Conservation (phyloP, 768 basidiomycete genomes). For the Pisolithus orientalis region DNA sequence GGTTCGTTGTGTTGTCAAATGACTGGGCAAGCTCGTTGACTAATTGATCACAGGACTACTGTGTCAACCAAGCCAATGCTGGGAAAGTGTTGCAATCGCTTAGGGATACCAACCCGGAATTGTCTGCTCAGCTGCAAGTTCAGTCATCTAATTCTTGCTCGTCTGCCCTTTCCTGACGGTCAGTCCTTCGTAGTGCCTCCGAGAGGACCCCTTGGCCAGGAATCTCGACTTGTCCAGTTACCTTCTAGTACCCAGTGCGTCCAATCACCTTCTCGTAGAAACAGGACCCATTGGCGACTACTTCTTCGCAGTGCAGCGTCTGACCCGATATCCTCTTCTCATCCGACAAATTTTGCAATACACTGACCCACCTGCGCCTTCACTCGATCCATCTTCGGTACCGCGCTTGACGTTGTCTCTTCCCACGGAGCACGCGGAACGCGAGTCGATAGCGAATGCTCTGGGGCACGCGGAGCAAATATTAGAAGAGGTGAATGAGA, state of each 20-base stretch:
- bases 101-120: conserved; percentile 57
- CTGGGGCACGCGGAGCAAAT: conserved; percentile 65
- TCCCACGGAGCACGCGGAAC: conserved; percentile 38
- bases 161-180: background rate
- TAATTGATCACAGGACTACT: conserved; percentile 58
- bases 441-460: conserved; percentile 44
- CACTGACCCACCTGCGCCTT: conserved; percentile 47
- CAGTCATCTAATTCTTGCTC: conserved; percentile 6
- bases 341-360: conserved; percentile 82
- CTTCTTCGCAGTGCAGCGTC: conserved; percentile 72
- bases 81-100: conserved; percentile 71
- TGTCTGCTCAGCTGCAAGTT: conserved; percentile 67
- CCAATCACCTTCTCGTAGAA: background rate
- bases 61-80: conserved; percentile 79
- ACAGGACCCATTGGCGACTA: background rate
- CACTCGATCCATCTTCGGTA: background rate
- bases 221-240: conserved; percentile 89
- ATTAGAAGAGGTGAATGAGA: conserved; percentile 80
- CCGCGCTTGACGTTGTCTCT: conserved; percentile 1
- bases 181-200: conserved; percentile 44
- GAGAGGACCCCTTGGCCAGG: conserved; percentile 71
- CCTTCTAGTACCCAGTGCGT: conserved; percentile 82
- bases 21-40: background rate
- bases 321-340: conserved; percentile 89
- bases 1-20: conserved; percentile 34